phyloP scores from a whole-genome alignment of 805 yeast species.

The Hanseniaspora taiwanica region DNA sequence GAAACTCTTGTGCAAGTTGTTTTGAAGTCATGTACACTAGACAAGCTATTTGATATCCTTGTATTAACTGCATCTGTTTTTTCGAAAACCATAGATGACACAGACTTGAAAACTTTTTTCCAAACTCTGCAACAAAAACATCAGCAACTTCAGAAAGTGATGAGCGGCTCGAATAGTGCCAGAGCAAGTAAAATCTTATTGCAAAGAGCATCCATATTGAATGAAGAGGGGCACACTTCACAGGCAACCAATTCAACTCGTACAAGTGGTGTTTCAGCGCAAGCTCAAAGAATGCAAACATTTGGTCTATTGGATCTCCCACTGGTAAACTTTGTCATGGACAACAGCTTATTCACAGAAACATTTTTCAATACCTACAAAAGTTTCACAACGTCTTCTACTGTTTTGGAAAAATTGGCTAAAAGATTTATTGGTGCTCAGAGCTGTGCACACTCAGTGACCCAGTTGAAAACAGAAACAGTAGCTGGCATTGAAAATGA shows the following conservation, averaged over 20 bases:
- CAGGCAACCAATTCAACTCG: constrained; percentile 3
- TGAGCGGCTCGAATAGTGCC: neutral
- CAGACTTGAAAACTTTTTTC: constrained; percentile 30
- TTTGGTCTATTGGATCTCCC: constrained; percentile 26
- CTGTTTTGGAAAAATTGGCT: constrained; percentile 38
- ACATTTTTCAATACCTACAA: constrained; percentile 61
- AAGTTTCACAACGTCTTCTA: constrained; percentile 46
- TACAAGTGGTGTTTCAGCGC: neutral
- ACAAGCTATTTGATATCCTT: constrained; percentile 64
- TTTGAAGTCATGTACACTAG: constrained; percentile 57
- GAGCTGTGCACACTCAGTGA: constrained; percentile 48
- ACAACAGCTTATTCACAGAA: constrained; percentile 48
- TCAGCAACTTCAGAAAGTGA: neutral
- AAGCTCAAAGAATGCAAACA: constrained; percentile 1
- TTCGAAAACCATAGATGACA: constrained; percentile 28
- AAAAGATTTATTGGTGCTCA: constrained; percentile 48
- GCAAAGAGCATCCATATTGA: neutral
- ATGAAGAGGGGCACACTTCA: neutral
- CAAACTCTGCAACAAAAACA: constrained; percentile 3
- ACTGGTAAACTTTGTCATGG: constrained; percentile 38
- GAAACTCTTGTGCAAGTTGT: constrained; percentile 32
- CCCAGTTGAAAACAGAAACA: too few species aligned
- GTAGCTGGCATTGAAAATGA: constrained; percentile 10
- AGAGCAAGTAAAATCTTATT: neutral
- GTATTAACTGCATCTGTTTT: constrained; percentile 59